Evolutionary conservation across 1,139 yeast genomes (phyloP).

Genomic region (Hyphopichia burtonii): DNA sequence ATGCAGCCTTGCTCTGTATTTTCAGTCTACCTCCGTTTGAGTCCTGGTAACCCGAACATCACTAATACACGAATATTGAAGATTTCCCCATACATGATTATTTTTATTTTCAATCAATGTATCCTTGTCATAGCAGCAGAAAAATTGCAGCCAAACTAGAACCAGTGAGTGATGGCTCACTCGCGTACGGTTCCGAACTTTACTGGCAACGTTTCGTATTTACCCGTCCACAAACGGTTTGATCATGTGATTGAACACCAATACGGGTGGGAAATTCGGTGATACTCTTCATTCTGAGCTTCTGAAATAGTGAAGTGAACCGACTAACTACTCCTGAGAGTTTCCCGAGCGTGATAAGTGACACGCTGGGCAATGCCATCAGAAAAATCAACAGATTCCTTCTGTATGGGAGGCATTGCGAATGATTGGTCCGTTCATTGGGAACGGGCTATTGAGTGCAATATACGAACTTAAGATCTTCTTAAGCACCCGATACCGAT

Average conservation of each 20-base stretch:
- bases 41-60: too few relatives aligned
- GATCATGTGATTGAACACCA: slow-evolving; percentile 5
- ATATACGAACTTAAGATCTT: slow-evolving; percentile 57
- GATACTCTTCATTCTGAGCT: slow-evolving; percentile 57
- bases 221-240: slow-evolving; percentile 60
- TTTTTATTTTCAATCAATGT: too few relatives aligned
- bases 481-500: slow-evolving; percentile 78
- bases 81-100: too few relatives aligned
- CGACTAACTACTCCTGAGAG: slow-evolving; percentile 59
- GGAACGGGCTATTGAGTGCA: slow-evolving; percentile 68
- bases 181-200: slow-evolving; percentile 28
- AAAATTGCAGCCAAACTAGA: background rate
- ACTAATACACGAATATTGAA: too few relatives aligned
- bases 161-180: background rate
- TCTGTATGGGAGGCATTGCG: slow-evolving; percentile 70
- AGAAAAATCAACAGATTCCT: slow-evolving; percentile 39
- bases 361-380: slow-evolving; percentile 72
- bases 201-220: slow-evolving; percentile 59
- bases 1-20: too few relatives aligned
- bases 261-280: slow-evolving; percentile 86
- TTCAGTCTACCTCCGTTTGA: too few relatives aligned
- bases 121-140: too few relatives aligned
- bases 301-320: slow-evolving; percentile 6
- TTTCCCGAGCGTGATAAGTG: slow-evolving; percentile 58
- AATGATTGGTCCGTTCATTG: slow-evolving; percentile 59